Conservation (phyloP, 495 filamentous ascomycete species). For the Xylaria venustula region DNA sequence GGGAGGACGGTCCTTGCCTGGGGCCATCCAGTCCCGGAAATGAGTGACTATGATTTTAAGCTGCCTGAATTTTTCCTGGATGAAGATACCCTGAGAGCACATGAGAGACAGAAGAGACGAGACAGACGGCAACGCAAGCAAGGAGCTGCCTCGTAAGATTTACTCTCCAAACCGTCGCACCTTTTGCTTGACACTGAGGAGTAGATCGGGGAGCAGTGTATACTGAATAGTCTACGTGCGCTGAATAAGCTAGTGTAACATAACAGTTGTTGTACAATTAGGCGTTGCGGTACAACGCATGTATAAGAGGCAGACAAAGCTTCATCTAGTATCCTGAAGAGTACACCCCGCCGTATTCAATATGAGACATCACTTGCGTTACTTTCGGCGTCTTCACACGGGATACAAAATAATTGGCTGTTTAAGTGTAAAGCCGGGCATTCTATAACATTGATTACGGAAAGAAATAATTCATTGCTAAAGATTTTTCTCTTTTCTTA, state of each 20-base stretch:
- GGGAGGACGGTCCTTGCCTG: slow-evolving; percentile 64
- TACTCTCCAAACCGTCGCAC: background rate
- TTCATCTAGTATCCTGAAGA: background rate
- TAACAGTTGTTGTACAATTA: slow-evolving; percentile 2
- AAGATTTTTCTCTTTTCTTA: no score
- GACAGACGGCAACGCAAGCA: slow-evolving; percentile 30
- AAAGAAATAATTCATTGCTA: no score
- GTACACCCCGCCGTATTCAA: background rate
- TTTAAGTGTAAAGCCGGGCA: no score
- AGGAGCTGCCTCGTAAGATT: background rate
- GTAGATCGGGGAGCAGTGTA: background rate
- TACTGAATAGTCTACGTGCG: background rate
- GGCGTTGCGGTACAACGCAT: background rate
- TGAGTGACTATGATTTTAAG: slow-evolving; percentile 66
- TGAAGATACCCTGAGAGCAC: slow-evolving; percentile 62
- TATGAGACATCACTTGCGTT: no score
- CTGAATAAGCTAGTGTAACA: background rate
- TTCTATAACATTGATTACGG: no score
- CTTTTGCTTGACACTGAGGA: background rate
- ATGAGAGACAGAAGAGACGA: slow-evolving; percentile 58
- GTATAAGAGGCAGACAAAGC: no score
- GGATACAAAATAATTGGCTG: no score
- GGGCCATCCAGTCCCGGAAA: slow-evolving; percentile 77
- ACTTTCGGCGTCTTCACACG: no score
- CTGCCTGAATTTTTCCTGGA: slow-evolving; percentile 70